A percentile compares a stretch with the other conserved stretches of the same genome.
These are phyloP conservation scores for Tolypocladium endophyticum DNA, from an alignment of 2,329 filamentous ascomycete genomes.

Conservation along the genomic window DNA sequence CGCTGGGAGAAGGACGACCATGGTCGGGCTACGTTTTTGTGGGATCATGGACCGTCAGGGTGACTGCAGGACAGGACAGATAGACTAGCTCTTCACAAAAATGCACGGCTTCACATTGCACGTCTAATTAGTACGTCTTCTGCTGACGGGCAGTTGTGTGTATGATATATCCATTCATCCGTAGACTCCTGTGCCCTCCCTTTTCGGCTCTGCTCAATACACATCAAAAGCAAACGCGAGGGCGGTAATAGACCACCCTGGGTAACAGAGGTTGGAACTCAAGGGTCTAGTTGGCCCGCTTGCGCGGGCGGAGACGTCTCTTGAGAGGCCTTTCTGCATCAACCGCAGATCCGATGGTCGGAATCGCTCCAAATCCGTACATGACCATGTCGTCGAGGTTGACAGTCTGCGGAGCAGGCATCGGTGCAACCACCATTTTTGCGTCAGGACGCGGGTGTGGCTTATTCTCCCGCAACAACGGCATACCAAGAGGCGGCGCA, in stretches of 20 bases:
- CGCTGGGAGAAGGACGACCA: neutral
- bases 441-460: conserved; percentile 2
- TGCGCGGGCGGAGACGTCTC: conserved; percentile 3
- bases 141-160: neutral
- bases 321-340: conserved; percentile 1
- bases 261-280: neutral
- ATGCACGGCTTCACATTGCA: neutral
- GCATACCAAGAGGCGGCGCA: conserved; percentile 1
- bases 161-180: neutral
- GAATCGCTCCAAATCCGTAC: conserved; percentile 10
- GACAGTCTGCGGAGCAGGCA: neutral
- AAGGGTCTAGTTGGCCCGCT: neutral
- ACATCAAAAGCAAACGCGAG: neutral
- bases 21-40: neutral
- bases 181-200: neutral
- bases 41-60: neutral
- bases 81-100: neutral
- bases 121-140: neutral
- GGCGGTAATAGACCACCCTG: neutral
- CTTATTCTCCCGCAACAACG: conserved; percentile 1
- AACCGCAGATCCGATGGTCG: conserved; percentile 5
- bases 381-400: conserved; percentile 3
- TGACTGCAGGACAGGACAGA: neutral
- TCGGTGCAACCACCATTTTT: conserved; percentile 7
- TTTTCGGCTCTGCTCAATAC: neutral